phyloP scores from a whole-genome alignment of 2,329 filamentous ascomycete species.

The Colletotrichum sp. region DNA sequence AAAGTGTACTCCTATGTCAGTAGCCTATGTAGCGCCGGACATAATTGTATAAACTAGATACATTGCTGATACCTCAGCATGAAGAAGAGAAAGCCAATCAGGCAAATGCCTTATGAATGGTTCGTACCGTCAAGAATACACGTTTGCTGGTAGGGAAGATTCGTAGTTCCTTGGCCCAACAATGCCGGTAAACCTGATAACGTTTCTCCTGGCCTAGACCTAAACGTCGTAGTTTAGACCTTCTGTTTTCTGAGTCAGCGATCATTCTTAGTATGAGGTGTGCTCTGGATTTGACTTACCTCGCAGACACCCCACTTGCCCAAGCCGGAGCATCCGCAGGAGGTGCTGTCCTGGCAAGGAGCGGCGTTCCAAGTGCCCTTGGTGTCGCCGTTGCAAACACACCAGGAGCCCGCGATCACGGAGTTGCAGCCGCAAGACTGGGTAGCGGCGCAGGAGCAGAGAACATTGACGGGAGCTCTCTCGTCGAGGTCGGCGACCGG shows the following conservation, averaged over 20 bases:
- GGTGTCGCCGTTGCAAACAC: background rate
- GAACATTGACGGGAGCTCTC: background rate
- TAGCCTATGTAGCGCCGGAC: background rate
- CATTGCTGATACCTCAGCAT: background rate
- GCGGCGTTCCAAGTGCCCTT: background rate
- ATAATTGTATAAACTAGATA: background rate
- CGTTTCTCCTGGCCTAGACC: background rate
- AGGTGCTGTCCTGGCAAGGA: background rate
- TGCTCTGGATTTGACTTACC: background rate
- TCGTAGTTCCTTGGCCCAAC: background rate
- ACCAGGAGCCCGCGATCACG: background rate
- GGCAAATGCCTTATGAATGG: background rate
- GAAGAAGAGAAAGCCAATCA: background rate
- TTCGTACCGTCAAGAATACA: background rate
- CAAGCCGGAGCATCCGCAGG: background rate
- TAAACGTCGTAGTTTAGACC: background rate
- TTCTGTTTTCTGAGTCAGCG: background rate
- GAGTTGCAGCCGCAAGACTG: background rate
- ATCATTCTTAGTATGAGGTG: background rate
- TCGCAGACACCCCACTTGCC: background rate
- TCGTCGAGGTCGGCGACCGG: background rate
- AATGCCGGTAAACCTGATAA: background rate
- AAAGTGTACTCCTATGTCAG: background rate
- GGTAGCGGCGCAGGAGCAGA: background rate
- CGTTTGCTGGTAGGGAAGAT: background rate